These are phyloP conservation scores for Leucosporidium yakuticum DNA, from an alignment of 768 basidiomycete species.

Conservation along the genomic window DNA sequence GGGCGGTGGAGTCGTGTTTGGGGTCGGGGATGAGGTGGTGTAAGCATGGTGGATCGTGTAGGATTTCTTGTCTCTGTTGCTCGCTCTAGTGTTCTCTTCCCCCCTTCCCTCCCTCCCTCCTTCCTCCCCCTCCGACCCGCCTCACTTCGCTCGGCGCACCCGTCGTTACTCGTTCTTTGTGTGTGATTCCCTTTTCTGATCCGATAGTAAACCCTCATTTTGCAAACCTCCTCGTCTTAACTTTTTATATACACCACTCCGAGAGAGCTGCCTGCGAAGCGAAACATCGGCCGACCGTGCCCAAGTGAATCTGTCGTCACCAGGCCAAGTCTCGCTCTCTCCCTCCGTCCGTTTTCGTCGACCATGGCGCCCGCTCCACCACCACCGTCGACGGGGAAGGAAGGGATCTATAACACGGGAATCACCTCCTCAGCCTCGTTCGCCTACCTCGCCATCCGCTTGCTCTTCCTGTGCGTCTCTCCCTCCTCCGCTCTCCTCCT, in stretches of 20 bases:
- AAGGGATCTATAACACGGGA: no score
- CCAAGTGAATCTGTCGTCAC: no score
- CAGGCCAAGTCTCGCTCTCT: no score
- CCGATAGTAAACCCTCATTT: background rate
- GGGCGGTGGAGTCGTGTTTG: background rate
- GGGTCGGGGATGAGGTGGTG: slow-evolving; percentile 5
- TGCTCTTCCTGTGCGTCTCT: slow-evolving; percentile 22
- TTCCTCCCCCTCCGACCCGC: background rate
- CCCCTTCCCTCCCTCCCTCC: background rate
- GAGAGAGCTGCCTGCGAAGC: no score
- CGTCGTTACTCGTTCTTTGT: no score
- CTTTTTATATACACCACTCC: background rate
- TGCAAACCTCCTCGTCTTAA: background rate
- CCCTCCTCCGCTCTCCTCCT: background rate
- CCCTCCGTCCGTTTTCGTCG: no score
- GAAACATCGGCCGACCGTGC: no score
- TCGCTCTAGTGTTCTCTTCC: background rate
- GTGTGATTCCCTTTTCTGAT: background rate
- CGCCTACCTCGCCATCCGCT: slow-evolving; percentile 24
- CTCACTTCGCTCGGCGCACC: no score
- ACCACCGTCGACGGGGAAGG: no score
- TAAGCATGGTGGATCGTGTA: background rate
- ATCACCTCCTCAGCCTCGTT: slow-evolving; percentile 6
- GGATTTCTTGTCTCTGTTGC: background rate
- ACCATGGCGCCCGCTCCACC: no score